Evolutionary conservation across 345 rosid species (phyloP).

Genomic region (Triadica sebifera): DNA sequence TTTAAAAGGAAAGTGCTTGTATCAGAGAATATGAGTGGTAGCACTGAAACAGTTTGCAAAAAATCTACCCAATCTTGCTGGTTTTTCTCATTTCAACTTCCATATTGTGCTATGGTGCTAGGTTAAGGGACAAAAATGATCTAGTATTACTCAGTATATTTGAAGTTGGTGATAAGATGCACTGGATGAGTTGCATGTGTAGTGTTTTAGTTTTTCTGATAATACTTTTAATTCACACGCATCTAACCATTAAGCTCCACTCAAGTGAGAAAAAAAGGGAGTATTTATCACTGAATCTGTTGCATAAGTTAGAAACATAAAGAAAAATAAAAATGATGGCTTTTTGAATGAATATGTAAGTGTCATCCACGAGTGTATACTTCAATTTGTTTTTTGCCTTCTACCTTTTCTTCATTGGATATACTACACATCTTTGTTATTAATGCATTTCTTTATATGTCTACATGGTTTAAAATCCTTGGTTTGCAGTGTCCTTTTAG

Average conservation of each 20-base stretch:
- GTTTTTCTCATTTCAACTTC: neutral
- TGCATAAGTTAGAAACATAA: neutral
- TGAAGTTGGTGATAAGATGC: neutral
- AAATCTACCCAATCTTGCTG: neutral
- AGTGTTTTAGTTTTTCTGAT: neutral
- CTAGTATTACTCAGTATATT: neutral
- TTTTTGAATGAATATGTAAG: neutral
- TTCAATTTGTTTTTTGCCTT: neutral
- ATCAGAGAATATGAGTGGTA: neutral
- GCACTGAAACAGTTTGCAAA: neutral
- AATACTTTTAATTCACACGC: neutral
- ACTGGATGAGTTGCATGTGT: neutral
- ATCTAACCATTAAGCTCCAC: neutral
- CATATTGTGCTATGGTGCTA: neutral
- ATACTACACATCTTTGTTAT: neutral
- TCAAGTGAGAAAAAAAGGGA: neutral
- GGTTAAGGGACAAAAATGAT: neutral
- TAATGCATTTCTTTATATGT: neutral
- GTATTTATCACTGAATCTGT: neutral
- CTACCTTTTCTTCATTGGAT: too few species aligned
- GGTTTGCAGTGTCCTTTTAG: neutral
- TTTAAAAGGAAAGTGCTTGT: neutral
- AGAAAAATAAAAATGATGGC: neutral
- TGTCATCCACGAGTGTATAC: neutral
- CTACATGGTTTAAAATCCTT: neutral